Percentiles rank a stretch among this genome's conserved stretches.
phyloP scores from a whole-genome alignment of 768 basidiomycete species.

The Strobilomyces dryophilus region DNA sequence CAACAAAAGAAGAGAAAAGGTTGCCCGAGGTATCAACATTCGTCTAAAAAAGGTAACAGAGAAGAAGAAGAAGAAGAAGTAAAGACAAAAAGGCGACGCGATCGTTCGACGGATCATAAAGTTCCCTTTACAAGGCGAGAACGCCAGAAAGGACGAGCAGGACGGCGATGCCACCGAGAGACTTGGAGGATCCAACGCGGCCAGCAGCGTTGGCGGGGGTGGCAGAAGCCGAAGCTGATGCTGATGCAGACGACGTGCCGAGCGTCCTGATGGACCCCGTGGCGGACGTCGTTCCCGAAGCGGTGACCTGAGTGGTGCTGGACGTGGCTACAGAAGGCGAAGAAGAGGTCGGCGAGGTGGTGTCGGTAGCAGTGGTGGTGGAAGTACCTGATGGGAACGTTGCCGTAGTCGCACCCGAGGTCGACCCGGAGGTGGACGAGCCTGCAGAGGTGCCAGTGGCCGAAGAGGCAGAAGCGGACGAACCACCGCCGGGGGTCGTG shows the following conservation, averaged over 20 bases:
- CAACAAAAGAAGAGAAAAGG: slow-evolving; percentile 7
- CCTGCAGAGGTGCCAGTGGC: slow-evolving; percentile 4
- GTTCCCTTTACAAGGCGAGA: slow-evolving; percentile 14
- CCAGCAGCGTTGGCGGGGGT: slow-evolving; percentile 18
- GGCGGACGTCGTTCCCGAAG: not conserved
- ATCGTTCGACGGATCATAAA: slow-evolving; percentile 11
- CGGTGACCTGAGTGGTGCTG: not conserved
- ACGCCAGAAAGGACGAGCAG: slow-evolving; percentile 21
- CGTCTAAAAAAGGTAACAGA: too few species aligned
- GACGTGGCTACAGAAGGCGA: not conserved
- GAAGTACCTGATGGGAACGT: slow-evolving; percentile 18
- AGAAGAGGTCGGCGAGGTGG: slow-evolving; percentile 6
- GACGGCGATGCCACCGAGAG: slow-evolving; percentile 18
- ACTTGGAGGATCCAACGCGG: slow-evolving; percentile 17
- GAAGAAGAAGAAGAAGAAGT: not conserved
- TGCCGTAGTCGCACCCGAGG: not conserved
- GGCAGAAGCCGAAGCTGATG: slow-evolving; percentile 25
- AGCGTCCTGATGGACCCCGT: slow-evolving; percentile 13
- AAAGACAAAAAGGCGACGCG: not conserved
- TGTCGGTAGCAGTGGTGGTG: not conserved
- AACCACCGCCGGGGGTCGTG: slow-evolving; percentile 30
- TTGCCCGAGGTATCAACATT: not conserved
- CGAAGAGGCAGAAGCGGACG: slow-evolving; percentile 12
- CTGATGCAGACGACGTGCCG: slow-evolving; percentile 30
- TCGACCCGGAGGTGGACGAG: slow-evolving; percentile 8